These are phyloP conservation scores for Hypoxylon sp. DNA, from an alignment of 2,329 filamentous ascomycete species.

Conservation along the genomic window DNA sequence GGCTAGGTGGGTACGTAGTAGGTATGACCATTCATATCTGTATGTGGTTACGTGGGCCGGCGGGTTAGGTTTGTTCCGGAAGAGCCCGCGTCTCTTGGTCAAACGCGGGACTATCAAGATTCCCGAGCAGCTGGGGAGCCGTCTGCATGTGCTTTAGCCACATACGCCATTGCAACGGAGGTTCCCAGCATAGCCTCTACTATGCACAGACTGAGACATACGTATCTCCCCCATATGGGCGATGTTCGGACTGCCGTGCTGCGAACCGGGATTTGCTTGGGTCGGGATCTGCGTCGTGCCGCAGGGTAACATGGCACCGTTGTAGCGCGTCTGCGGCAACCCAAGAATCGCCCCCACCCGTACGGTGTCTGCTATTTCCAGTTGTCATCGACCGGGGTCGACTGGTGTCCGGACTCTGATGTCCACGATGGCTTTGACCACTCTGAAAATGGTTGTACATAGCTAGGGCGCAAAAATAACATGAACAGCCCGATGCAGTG, in stretches of 20 bases:
- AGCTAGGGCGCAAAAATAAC: slow-evolving; percentile 14
- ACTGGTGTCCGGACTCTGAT: too few relatives aligned
- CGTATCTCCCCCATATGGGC: slow-evolving; percentile 13
- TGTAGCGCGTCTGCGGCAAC: slow-evolving; percentile 25
- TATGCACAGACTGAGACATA: slow-evolving; percentile 19
- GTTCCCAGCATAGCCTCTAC: slow-evolving; percentile 20
- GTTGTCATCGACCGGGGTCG: too few relatives aligned
- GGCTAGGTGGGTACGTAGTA: slow-evolving; percentile 20
- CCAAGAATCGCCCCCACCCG: slow-evolving; percentile 33
- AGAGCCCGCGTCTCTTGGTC: slow-evolving; percentile 1
- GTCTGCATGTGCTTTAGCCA: slow-evolving; percentile 26
- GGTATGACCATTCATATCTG: slow-evolving; percentile 8
- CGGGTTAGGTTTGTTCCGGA: too few relatives aligned
- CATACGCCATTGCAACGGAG: slow-evolving; percentile 26
- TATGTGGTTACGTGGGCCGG: too few relatives aligned
- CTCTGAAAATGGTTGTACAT: slow-evolving; percentile 13
- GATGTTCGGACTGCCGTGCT: slow-evolving; percentile 31
- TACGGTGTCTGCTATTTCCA: slow-evolving; percentile 18
- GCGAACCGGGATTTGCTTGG: slow-evolving; percentile 34
- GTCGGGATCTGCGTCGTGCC: slow-evolving; percentile 37
- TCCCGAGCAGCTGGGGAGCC: slow-evolving; percentile 27
- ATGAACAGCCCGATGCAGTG: slow-evolving; percentile 14
- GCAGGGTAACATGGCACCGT: slow-evolving; percentile 33
- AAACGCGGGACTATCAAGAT: slow-evolving; percentile 20
- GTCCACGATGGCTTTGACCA: slow-evolving; percentile 25